Conservation (phyloP, 202 grass and related monocot species). For the Musa balbisiana region DNA sequence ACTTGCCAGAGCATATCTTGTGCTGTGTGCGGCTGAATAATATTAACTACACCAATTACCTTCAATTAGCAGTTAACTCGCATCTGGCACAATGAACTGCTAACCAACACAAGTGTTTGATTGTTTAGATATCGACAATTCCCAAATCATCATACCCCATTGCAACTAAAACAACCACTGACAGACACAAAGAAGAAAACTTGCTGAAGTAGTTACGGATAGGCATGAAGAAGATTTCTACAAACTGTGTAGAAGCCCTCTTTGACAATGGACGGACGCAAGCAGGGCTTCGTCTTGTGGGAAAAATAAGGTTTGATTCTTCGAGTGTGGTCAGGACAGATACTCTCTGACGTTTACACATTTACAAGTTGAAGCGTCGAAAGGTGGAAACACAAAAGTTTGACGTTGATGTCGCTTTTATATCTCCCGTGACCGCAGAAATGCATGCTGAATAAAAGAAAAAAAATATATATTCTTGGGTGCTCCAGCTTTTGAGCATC, state of each 20-base stretch:
- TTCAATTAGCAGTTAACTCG: neutral
- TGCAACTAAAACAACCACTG: neutral
- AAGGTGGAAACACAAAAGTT: too few species aligned
- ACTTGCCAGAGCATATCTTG: constrained; percentile 12
- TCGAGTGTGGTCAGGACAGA: too few species aligned
- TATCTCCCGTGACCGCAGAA: too few species aligned
- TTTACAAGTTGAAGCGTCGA: too few species aligned
- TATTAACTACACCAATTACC: constrained; percentile 12
- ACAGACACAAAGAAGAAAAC: neutral
- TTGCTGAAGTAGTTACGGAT: neutral
- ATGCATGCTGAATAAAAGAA: too few species aligned
- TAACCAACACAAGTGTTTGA: neutral
- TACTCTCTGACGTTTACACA: too few species aligned
- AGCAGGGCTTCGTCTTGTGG: neutral
- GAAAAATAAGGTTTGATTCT: too few species aligned
- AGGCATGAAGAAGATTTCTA: neutral
- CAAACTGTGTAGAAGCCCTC: neutral
- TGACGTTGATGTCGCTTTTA: too few species aligned
- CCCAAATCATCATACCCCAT: neutral
- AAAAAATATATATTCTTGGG: too few species aligned
- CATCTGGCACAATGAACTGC: neutral
- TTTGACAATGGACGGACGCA: neutral
- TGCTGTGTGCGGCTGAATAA: constrained; percentile 21
- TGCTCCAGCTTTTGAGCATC: too few species aligned
- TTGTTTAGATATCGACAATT: neutral